Evolutionary conservation across 2,329 filamentous ascomycete species (phyloP).

Genomic region (Trichophyton rubrum): DNA sequence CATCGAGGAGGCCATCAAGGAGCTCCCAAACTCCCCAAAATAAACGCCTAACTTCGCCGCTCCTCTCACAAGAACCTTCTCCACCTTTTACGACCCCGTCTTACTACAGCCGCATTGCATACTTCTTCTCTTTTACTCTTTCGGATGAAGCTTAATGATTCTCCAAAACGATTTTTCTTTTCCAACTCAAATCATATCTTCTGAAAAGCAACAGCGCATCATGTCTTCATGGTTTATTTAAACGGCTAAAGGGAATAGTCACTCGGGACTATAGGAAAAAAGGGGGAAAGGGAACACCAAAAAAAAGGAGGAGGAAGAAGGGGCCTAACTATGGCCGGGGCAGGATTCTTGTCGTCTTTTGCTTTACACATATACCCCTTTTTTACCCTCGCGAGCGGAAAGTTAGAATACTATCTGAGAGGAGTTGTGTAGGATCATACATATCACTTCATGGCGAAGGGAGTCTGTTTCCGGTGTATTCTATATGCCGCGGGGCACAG

Average conservation of each 20-base stretch:
- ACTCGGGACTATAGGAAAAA: not conserved
- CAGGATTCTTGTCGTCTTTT: not conserved
- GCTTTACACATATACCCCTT: not conserved
- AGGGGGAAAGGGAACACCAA: not conserved
- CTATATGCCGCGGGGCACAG: not conserved
- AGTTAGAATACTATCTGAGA: not conserved
- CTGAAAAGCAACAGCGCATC: not conserved
- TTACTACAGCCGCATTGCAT: not conserved
- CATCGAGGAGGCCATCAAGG: slow-evolving; percentile 67
- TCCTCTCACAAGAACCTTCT: not conserved
- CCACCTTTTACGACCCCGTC: not conserved
- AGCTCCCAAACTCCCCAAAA: slow-evolving; percentile 50
- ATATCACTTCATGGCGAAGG: not conserved
- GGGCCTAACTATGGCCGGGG: not conserved
- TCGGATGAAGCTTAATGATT: not conserved
- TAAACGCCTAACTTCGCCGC: not conserved
- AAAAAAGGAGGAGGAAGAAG: not conserved
- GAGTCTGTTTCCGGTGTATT: not conserved
- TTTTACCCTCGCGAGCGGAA: not conserved
- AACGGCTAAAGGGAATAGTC: not conserved
- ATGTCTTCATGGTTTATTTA: not conserved
- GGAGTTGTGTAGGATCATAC: not conserved
- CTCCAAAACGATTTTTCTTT: not conserved
- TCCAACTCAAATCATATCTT: not conserved
- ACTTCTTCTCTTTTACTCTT: not conserved